These are phyloP conservation scores for Croton setiger DNA, from an alignment of 441 rosid species.

Conservation along the genomic window DNA sequence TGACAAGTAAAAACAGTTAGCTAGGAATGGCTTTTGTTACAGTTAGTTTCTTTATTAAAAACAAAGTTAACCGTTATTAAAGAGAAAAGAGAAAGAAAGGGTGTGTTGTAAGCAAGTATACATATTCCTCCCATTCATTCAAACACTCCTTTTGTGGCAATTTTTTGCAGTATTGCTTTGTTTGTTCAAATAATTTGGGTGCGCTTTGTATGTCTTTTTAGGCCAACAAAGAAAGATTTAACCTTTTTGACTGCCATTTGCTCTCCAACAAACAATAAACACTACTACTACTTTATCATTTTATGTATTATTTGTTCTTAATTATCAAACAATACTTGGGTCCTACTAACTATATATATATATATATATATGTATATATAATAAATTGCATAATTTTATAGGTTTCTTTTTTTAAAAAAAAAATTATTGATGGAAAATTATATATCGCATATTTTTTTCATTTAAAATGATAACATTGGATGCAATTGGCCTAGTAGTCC, in stretches of 20 bases:
- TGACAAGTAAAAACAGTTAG: conserved; percentile 21
- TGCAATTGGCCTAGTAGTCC: too few relatives aligned
- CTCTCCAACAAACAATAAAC: conserved; percentile 34
- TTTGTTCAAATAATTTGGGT: conserved; percentile 54
- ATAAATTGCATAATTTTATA: too few relatives aligned
- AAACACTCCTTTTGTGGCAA: conserved; percentile 57
- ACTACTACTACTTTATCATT: conserved; percentile 24
- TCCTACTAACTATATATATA: conserved; percentile 19
- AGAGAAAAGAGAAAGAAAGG: conserved; percentile 26
- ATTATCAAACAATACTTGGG: conserved; percentile 4
- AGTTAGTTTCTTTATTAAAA: conserved; percentile 22
- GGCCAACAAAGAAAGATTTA: conserved; percentile 45
- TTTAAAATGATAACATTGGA: too few relatives aligned
- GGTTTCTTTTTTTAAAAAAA: too few relatives aligned
- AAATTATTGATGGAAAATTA: too few relatives aligned
- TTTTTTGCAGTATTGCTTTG: conserved; percentile 40
- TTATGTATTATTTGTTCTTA: conserved; percentile 33
- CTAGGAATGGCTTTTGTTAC: conserved; percentile 22
- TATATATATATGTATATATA: neutral
- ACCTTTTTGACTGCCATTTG: conserved; percentile 58
- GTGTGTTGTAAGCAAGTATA: conserved; percentile 51
- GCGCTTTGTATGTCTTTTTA: conserved; percentile 72
- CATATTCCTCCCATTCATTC: conserved; percentile 48
- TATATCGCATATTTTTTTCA: too few relatives aligned
- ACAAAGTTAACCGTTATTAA: conserved; percentile 36